phyloP scores from a whole-genome alignment of 2,329 filamentous ascomycete species.

The Sporothrix luriei region DNA sequence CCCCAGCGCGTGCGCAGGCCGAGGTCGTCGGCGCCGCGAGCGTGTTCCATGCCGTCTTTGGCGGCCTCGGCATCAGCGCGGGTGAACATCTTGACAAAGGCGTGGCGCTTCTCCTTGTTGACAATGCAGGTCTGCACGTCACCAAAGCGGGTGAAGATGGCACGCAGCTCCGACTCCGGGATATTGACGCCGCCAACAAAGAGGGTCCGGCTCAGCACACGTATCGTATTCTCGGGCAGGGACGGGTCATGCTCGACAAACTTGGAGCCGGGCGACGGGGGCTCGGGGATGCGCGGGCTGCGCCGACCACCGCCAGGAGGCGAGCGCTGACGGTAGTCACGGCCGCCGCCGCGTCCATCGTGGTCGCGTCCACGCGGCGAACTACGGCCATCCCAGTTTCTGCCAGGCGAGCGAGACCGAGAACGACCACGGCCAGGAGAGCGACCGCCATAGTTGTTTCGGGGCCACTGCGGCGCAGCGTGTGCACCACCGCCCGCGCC shows the following conservation, averaged over 20 bases:
- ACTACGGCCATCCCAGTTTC: conserved; percentile 62
- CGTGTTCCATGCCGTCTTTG: conserved; percentile 84
- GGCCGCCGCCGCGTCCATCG: conserved; percentile 55
- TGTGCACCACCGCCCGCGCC: not conserved
- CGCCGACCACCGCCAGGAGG: conserved; percentile 63
- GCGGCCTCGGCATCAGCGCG: conserved; percentile 81
- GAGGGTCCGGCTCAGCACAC: conserved; percentile 90
- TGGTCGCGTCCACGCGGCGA: conserved; percentile 68
- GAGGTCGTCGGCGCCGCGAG: conserved; percentile 65
- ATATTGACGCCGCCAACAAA: conserved; percentile 95
- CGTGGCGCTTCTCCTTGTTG: conserved; percentile 96
- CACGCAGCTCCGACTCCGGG: conserved; percentile 78
- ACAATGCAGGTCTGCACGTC: conserved; percentile 96
- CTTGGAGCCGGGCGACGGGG: conserved; percentile 54
- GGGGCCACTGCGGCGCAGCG: conserved; percentile 36
- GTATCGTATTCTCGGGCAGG: conserved; percentile 77
- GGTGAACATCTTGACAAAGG: conserved; percentile 97
- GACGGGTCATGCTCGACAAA: conserved; percentile 77
- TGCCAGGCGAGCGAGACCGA: conserved; percentile 75
- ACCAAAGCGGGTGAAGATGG: conserved; percentile 79
- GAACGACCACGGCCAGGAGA: conserved; percentile 69
- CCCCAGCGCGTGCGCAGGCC: conserved; percentile 91
- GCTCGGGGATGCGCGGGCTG: conserved; percentile 51
- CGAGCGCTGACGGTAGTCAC: conserved; percentile 86
- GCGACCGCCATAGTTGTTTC: conserved; percentile 56